These are phyloP conservation scores for Hanseniaspora clermontiae DNA, from an alignment of 805 yeast genomes.

Conservation along the genomic window DNA sequence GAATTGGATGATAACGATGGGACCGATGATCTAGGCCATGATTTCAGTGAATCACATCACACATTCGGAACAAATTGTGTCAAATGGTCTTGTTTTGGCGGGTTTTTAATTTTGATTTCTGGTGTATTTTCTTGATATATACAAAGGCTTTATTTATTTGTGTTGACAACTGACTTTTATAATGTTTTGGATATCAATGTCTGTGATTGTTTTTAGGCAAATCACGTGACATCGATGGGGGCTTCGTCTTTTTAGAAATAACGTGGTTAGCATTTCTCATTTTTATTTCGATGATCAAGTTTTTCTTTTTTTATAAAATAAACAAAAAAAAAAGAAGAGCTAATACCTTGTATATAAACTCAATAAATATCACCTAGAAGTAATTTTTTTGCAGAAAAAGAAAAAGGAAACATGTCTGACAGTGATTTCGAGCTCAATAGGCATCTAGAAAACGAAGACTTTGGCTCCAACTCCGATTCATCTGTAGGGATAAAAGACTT, in stretches of 20 bases:
- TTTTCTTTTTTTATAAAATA: too few relatives aligned
- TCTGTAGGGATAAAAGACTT: slow-evolving; percentile 8
- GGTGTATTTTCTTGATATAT: slow-evolving; percentile 15
- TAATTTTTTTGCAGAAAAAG: too few relatives aligned
- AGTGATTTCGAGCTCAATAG: neutral
- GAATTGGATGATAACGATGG: neutral
- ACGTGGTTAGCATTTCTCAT: too few relatives aligned
- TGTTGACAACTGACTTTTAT: too few relatives aligned
- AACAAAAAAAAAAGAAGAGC: neutral
- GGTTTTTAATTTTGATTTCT: slow-evolving; percentile 23
- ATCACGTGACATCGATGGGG: too few relatives aligned
- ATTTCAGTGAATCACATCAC: slow-evolving; percentile 21
- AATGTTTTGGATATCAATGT: too few relatives aligned
- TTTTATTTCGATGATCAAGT: too few relatives aligned
- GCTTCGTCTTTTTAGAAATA: too few relatives aligned
- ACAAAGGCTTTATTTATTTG: neutral
- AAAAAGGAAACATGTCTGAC: neutral
- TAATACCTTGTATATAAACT: too few relatives aligned
- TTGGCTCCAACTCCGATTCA: slow-evolving; percentile 3
- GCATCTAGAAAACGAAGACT: neutral
- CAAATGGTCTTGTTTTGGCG: slow-evolving; percentile 28
- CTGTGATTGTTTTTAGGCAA: too few relatives aligned
- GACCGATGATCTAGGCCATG: slow-evolving; percentile 4
- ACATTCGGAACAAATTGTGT: slow-evolving; percentile 27
- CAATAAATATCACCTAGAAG: too few relatives aligned